Conservation (phyloP, 23 red algal species). For the Cyanidioschyzon merolae region DNA sequence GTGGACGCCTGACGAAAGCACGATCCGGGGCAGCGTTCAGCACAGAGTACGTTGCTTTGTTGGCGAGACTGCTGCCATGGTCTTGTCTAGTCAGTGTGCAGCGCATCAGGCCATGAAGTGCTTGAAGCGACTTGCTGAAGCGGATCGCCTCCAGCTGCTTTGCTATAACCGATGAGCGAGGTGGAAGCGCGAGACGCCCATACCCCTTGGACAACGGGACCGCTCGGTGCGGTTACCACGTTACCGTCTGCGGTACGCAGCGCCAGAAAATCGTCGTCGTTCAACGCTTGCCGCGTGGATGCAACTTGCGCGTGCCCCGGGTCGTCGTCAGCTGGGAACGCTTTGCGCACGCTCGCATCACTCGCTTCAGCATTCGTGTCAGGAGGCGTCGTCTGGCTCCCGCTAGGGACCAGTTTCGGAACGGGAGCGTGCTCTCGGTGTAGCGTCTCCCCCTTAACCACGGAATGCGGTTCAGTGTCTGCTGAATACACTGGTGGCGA, state of each 20-base stretch:
- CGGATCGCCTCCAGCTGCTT: too few species aligned
- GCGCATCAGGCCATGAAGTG: too few species aligned
- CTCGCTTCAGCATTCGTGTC: neutral
- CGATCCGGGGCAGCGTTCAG: too few species aligned
- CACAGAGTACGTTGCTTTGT: too few species aligned
- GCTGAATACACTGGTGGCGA: neutral
- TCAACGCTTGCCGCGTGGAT: neutral
- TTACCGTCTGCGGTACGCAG: neutral
- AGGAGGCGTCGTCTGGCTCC: neutral
- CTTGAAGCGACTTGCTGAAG: too few species aligned
- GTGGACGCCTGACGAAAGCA: too few species aligned
- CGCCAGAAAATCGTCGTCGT: conserved; percentile 17
- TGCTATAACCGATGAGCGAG: neutral
- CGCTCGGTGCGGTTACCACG: neutral
- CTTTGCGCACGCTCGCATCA: neutral
- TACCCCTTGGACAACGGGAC: neutral
- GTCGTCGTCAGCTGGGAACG: neutral
- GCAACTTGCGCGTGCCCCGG: neutral
- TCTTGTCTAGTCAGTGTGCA: too few species aligned
- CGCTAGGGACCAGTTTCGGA: neutral
- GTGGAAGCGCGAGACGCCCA: neutral
- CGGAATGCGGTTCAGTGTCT: neutral
- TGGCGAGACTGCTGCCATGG: too few species aligned
- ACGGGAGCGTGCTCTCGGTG: neutral
- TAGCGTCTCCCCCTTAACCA: too few species aligned